Evolutionary conservation across 1,284 basidiomycete species (phyloP).

Genomic region (Chalciporus sp.): DNA sequence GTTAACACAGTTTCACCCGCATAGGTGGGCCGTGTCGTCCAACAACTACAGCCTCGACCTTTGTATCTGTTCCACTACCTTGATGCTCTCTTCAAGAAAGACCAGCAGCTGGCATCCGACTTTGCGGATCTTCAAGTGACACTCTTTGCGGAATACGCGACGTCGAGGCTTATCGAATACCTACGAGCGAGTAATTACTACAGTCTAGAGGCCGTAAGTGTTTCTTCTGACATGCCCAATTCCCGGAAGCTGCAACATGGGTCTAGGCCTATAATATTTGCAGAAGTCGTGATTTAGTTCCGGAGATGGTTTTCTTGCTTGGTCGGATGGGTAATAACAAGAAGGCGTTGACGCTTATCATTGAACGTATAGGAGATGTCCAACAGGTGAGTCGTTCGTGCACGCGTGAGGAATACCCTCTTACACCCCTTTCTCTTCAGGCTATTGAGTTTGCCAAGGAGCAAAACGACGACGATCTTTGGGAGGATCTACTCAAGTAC

Average conservation of each 20-base stretch:
- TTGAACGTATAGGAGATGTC: constrained; percentile 93
- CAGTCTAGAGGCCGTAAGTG: constrained; percentile 77
- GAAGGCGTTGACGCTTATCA: constrained; percentile 91
- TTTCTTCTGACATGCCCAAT: background rate
- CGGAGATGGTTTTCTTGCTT: constrained; percentile 97
- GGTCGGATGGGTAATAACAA: constrained; percentile 98
- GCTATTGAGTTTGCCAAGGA: constrained; percentile 99
- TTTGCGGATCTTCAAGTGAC: constrained; percentile 90
- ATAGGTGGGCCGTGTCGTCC: constrained; percentile 85
- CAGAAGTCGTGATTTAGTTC: constrained; percentile 83
- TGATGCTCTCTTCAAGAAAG: constrained; percentile 87
- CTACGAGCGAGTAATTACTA: constrained; percentile 92
- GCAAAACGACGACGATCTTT: constrained; percentile 95
- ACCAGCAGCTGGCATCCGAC: constrained; percentile 77
- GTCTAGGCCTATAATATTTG: constrained; percentile 86
- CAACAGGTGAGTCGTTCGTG: constrained; percentile 58
- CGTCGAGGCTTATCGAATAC: constrained; percentile 83
- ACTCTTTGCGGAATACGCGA: constrained; percentile 90
- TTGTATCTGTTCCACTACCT: constrained; percentile 93
- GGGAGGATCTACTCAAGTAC: constrained; percentile 95
- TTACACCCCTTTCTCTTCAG: constrained; percentile 43
- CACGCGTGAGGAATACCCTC: background rate
- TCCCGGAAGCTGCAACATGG: background rate
- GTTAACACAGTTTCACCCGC: constrained; percentile 1
- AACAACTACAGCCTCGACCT: constrained; percentile 79